Evolutionary conservation across 371 early-diverging fungal genomes (phyloP), one percentile per base, ranked within the genome.

Genomic region (Mortierella sp.): DNA sequence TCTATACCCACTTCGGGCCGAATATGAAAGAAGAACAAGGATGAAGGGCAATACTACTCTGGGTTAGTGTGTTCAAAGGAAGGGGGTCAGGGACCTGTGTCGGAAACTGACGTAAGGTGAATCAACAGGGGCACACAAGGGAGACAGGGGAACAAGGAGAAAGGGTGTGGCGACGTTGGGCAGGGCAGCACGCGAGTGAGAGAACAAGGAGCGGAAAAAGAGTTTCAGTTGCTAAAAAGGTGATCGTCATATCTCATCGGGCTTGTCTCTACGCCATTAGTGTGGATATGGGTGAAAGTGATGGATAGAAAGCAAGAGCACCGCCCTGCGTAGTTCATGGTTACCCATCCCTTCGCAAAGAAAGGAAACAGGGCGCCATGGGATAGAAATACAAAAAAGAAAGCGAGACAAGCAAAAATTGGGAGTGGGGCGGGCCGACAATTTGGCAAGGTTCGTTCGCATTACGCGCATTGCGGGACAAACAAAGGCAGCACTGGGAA

Each of bases 41-140:
- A 31, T 3, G 14, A 16, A 50, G 16, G 50, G 11, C 13, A 14
- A 10, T 50, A 16, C 50, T 16, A 50, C 50, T 50, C 50, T 50
- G 50, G 50, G 50, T 50, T 50, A 50, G 50, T 50, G 50, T 14
- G 50, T 50, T 34, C 40, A 40, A 67, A 11, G 37, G 24, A 40
- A 67, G 1, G 37, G 24, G 67, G 71, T 48, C 71, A 48, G 48
- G 31, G 48, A 48, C 71, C 48, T 50, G 50, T 50, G 50, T 28
- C 57, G 37, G 67, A 40, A 67, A 67, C 67, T 67, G 67, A 67
- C 67, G 67, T 40, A 67, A 67, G 67, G 40, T 40, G 67, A 24
- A 67, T 71, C 44, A 46, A 70, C 59, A 59, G 28, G 57, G 59
- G 24, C 44, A 71, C 9, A 48, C 1, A 9, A 50, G 16, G 50